Percentiles rank a stretch among this genome's conserved stretches.
Conservation (phyloP, 2,329 filamentous ascomycete species). For the Epicoccum nigrum region DNA sequence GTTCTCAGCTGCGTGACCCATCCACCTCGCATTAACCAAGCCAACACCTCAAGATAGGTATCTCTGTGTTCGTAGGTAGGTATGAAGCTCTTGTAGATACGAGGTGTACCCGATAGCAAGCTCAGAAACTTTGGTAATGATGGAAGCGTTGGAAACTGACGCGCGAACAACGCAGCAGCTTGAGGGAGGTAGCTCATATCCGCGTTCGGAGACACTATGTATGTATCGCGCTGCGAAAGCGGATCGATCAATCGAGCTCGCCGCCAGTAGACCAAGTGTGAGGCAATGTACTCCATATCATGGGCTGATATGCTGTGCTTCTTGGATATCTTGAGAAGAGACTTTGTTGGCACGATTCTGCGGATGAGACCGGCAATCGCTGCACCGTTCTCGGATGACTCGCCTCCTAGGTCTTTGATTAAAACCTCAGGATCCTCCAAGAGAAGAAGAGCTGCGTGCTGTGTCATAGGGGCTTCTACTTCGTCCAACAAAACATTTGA, state of each 20-base stretch:
- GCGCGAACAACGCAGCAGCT: conserved; percentile 74
- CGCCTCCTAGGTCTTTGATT: conserved; percentile 69
- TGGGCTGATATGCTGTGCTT: conserved; percentile 74
- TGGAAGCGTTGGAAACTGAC: conserved; percentile 81
- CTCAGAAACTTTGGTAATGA: conserved; percentile 86
- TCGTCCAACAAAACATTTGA: conserved; percentile 76
- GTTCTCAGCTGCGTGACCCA: conserved; percentile 95
- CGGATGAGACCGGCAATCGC: conserved; percentile 77
- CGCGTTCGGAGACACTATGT: conserved; percentile 90
- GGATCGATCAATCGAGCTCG: conserved; percentile 90
- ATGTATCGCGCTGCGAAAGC: conserved; percentile 85
- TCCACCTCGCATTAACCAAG: conserved; percentile 88
- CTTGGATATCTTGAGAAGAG: conserved; percentile 73
- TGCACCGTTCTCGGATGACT: conserved; percentile 75
- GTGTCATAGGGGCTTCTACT: conserved; percentile 74
- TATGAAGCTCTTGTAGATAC: conserved; percentile 81
- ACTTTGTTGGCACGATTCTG: conserved; percentile 65
- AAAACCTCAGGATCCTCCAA: conserved; percentile 84
- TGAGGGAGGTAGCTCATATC: conserved; percentile 73
- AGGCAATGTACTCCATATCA: conserved; percentile 85
- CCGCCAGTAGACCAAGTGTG: conserved; percentile 95
- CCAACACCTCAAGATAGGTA: conserved; percentile 87
- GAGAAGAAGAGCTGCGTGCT: conserved; percentile 84
- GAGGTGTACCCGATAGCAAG: conserved; percentile 77
- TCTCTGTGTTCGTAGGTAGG: conserved; percentile 87